Evolutionary conservation across 768 basidiomycete species (phyloP), one percentile per base, ranked within the genome.

Genomic region (Kwoniella newhampshirensis): DNA sequence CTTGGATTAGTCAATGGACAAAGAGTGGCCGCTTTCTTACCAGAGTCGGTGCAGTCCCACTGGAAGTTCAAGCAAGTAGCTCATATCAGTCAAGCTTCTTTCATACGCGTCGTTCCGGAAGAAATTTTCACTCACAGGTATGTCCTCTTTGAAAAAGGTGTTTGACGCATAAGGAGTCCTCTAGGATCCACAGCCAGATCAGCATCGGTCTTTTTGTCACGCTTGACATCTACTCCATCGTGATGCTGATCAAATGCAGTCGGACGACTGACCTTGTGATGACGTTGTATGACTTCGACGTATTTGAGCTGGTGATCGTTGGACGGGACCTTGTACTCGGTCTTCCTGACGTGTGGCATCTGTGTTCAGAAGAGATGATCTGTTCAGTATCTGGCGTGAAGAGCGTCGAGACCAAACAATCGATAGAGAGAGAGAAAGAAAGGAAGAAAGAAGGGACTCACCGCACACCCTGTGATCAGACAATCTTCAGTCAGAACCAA

Each of bases 231-330:
- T 28, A 13, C n/a, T 21, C 26, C 7, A 7, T 1, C 1, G 11
- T 28, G 30, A 13, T 26, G 25, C 28, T 11, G n/a, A 17, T 28
- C 18, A 26, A 42, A 51, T 37, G 27, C 11, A 23, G 13, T 12
- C 28, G 28, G 18, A 7, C 41, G 37, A 57, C 51, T 44, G 12
- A 62, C 56, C 58, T 70, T 70, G 57, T 67, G 63, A 50, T 70
- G 69, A 28, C 69, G 40, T 32, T 70, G 66, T 26, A 70, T 65
- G 17, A 70, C 59, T 51, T 70, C 69, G 50, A 70, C 59, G 36
- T 70, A 70, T 32, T 67, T 32, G 5, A 70, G 54, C 26, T 58
- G 30, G 27, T 67, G 67, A 2, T 63, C 62, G 18, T 44, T 26
- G 3, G 57, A 47, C 1, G 59, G 63, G 0, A 44, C 37, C 36